Base-by-base conservation (phyloP, 2,329 filamentous ascomycete species). In the Lachnellula arida region DNA sequence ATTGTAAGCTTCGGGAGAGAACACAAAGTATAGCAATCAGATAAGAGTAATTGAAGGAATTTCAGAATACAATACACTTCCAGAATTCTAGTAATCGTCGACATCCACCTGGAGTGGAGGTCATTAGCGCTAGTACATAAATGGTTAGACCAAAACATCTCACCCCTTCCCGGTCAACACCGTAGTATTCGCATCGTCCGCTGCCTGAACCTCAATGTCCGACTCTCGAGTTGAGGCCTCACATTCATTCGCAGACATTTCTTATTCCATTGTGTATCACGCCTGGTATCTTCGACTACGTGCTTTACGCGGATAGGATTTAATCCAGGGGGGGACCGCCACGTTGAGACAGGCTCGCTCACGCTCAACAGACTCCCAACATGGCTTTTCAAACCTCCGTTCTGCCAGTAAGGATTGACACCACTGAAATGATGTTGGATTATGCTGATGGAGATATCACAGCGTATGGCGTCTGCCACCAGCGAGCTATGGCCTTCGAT, bases 401-500 rank as follows among this genome's bases (percentile, higher is more conserved):
- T 40, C 39, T 65, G 54, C 64, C 65, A 22, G 66, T 67, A 57
- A 54, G 66, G 49, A 40, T 23, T 34, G 15, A 19, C 15, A 49
- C 9, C 15, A 28, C n/a, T 32, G 12, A 8, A 46, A 12, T 15
- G 14, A 37, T 11, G 23, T 35, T 19, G n/a, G 8, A 15, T 11
- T 2, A 22, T 50, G 12, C 32, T 46, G 6, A 22, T 32, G 14
- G 19, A 43, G 11, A 34, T 5, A 35, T n/a, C 37, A 4, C 60
- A 83, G 78, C 76, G 74, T 57, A 67, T 79, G 49, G 67, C 70
- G 47, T 69, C 71, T n/a, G 70, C 68, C 53, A 71, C 72, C 42
- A 71, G 74, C 37, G 74, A 76, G 61, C 58, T 76, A 49, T 75
- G 72, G 74, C 73, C 75, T 44, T 72, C 70, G 25, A 68, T 77